These are phyloP conservation scores for Penicillium macrosclerotiorum DNA, from an alignment of 495 filamentous ascomycete genomes.

Conservation along the genomic window DNA sequence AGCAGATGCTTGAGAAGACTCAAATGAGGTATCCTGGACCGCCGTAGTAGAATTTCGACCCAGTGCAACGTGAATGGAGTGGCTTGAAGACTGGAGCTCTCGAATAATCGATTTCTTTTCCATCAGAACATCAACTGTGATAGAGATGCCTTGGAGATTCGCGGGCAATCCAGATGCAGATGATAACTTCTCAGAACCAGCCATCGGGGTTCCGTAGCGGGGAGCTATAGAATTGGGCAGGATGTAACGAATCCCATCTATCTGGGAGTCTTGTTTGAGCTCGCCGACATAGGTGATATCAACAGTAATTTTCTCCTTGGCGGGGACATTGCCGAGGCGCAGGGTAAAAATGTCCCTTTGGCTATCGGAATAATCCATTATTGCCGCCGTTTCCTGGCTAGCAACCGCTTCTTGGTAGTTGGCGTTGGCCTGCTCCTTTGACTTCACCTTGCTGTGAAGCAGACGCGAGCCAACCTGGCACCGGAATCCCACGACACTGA, in stretches of 20 bases:
- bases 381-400: constrained; percentile 6
- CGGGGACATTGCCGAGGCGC: constrained; percentile 18
- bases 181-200: not conserved
- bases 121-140: constrained; percentile 61
- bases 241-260: constrained; percentile 14
- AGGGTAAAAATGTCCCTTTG: constrained; percentile 12
- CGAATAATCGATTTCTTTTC: constrained; percentile 53
- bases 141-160: constrained; percentile 43
- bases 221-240: constrained; percentile 17
- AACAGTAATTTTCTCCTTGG: constrained; percentile 7
- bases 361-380: constrained; percentile 11
- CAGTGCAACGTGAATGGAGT: constrained; percentile 61
- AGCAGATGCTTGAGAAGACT: constrained; percentile 57
- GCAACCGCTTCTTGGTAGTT: constrained; percentile 13
- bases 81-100: constrained; percentile 61
- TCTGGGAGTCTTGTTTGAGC: constrained; percentile 18
- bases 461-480: constrained; percentile 11
- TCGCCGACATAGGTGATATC: constrained; percentile 18
- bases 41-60: constrained; percentile 52
- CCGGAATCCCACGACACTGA: constrained; percentile 15
- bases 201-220: constrained; percentile 4
- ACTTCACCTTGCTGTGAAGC: constrained; percentile 17
- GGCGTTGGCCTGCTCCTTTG: constrained; percentile 14
- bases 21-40: constrained; percentile 34
- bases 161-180: not conserved